phyloP scores from a whole-genome alignment of 352 stramenopile species.

The Blastocystis sp. region DNA sequence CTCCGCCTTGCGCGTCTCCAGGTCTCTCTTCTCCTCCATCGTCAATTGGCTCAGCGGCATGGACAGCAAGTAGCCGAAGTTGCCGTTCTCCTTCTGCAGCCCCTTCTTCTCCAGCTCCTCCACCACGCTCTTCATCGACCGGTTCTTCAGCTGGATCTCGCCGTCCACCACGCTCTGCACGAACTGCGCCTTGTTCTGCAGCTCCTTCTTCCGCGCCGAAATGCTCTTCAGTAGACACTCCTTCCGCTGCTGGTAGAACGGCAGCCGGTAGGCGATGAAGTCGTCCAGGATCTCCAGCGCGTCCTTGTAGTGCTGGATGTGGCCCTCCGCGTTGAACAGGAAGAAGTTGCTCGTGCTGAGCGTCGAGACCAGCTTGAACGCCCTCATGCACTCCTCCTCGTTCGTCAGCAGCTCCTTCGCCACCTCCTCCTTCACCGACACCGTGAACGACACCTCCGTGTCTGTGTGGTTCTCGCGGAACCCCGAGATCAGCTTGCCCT shows the following conservation, averaged over 20 bases:
- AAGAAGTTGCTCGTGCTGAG: slow-evolving; percentile 93
- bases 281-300: slow-evolving; percentile 84
- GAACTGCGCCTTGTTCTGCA: slow-evolving; percentile 93
- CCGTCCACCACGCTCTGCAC: slow-evolving; percentile 89
- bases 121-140: slow-evolving; percentile 79
- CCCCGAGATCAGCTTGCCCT: slow-evolving; percentile 74
- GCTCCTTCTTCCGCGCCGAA: slow-evolving; percentile 80
- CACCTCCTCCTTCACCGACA: slow-evolving; percentile 76
- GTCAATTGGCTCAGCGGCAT: slow-evolving; percentile 97
- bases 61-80: slow-evolving; percentile 95
- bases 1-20: slow-evolving; percentile 83
- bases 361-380: slow-evolving; percentile 73
- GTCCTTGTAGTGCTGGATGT: slow-evolving; percentile 86
- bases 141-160: slow-evolving; percentile 83
- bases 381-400: slow-evolving; percentile 72
- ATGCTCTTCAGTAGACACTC: slow-evolving; percentile 80
- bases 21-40: slow-evolving; percentile 85
- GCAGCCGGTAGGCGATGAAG: slow-evolving; percentile 88
- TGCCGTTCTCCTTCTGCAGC: slow-evolving; percentile 73
- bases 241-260: slow-evolving; percentile 83
- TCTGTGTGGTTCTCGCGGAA: slow-evolving; percentile 97
- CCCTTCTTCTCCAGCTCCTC: slow-evolving; percentile 76
- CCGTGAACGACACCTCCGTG: slow-evolving; percentile 79
- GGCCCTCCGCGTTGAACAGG: slow-evolving; percentile 85
- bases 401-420: slow-evolving; percentile 82